A percentile compares a stretch with the other conserved stretches of the same genome.
Conservation (phyloP, 805 yeast genomes). For the Ogataea philodendri region DNA sequence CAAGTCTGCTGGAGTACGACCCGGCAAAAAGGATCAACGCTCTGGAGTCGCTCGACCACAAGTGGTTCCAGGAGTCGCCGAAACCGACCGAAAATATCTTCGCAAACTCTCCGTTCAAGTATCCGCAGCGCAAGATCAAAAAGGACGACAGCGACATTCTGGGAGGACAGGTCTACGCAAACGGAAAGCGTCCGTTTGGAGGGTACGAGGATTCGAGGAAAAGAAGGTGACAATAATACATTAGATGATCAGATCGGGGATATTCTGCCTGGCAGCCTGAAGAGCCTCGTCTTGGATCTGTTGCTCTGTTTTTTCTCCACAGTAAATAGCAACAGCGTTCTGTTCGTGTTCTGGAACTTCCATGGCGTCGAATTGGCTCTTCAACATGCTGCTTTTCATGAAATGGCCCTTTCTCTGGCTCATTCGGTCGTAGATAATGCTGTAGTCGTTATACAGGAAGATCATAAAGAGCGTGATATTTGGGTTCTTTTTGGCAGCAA, state of each 20-base stretch:
- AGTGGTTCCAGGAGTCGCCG: slow-evolving; percentile 72
- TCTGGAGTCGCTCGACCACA: slow-evolving; percentile 67
- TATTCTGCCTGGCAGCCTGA: slow-evolving; percentile 1
- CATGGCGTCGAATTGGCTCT: slow-evolving; percentile 71
- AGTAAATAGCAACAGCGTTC: slow-evolving; percentile 18
- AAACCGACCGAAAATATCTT: slow-evolving; percentile 74
- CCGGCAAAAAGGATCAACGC: slow-evolving; percentile 82
- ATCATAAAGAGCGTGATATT: slow-evolving; percentile 53
- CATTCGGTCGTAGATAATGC: slow-evolving; percentile 61
- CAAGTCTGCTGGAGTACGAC: slow-evolving; percentile 72
- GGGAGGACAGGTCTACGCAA: slow-evolving; percentile 28
- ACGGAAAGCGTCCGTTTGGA: slow-evolving; percentile 16
- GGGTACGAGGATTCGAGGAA: slow-evolving; percentile 19
- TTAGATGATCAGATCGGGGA: neutral
- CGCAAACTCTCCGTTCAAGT: slow-evolving; percentile 66
- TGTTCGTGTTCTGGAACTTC: slow-evolving; percentile 54
- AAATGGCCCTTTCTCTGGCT: slow-evolving; percentile 68
- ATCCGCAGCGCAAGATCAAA: slow-evolving; percentile 84
- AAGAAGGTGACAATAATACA: slow-evolving; percentile 7
- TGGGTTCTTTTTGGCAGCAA: slow-evolving; percentile 22
- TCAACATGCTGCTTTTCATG: slow-evolving; percentile 85
- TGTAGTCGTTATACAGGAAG: slow-evolving; percentile 63
- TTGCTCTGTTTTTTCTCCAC: slow-evolving; percentile 21
- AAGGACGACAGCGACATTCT: slow-evolving; percentile 81
- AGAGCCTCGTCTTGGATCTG: slow-evolving; percentile 16